Evolutionary conservation across 2,329 filamentous ascomycete species (phyloP), one percentile per base, ranked within the genome.

Genomic region (Microcyclospora pomicola): DNA sequence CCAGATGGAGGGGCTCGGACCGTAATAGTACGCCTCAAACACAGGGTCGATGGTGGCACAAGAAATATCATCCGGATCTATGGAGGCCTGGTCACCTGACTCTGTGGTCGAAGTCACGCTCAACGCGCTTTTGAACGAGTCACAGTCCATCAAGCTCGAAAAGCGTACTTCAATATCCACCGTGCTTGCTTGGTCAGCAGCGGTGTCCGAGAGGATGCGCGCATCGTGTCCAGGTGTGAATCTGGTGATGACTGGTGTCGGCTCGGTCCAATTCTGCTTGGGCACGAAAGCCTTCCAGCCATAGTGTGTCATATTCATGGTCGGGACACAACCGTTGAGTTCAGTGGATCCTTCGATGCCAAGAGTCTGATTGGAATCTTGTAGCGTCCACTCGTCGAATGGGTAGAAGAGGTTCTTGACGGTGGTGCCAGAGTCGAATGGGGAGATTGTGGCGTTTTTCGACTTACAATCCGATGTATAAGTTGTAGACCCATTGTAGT

Each of bases 321-420:
- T 63, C 24, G 61, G 55, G 2, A 77, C 48, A 47, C 76, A 80
- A 2, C 76, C 77, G 42, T 72, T 74, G 34, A 51, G 59, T 2
- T 64, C 54, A 0, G 51, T 59, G 1, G 66, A 67, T 2, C 62
- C 62, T 38, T 67, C 65, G 32, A 72, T 60, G 10, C 63, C 63
- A 30, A 74, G 61, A 24, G 58, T 59, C 4, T 61, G 54, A 1
- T 61, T 53, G 1, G 71, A 69, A 1, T 55, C 51, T 35, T 62
- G 61, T n/a, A 80, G 58, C 0, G 57, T 66, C 40, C 69, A 59
- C 43, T 73, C 66, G 15, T 75, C 72, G 46, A 72, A 75, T 0
- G 75, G 74, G 49, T 71, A 72, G 52, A 80, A 76, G 10, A 80
- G 51, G 47, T 77, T 78, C 50, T 71, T 73, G 43, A 80, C 74